Base-by-base conservation (phyloP, 1,139 yeast species). In the Candida sp. region DNA sequence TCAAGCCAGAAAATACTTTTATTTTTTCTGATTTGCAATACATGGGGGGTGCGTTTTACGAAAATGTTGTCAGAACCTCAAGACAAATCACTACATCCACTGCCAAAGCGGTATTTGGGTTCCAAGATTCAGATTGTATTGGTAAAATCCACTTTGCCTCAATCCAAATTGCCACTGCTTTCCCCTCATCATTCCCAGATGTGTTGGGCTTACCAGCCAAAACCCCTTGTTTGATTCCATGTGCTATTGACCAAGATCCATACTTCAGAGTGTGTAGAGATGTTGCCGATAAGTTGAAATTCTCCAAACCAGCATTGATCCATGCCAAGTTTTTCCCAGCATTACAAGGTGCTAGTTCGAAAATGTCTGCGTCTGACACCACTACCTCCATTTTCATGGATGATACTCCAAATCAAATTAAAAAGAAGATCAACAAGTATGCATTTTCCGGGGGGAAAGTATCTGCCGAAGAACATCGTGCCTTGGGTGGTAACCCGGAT, bases 211-310 rank as follows among this genome's bases (percentile, higher is more conserved):
- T 85, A 56, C 90, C 90, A 41, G 74, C 84, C 40, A 85, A 86
- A 66, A 91, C 97, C 1, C 99, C 97, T 47, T 88, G 97, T 68
- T 75, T 95, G 65, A 95, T 95, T 65, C 99, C 99, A 34, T 95
- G 99, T 77, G 99, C 99, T 39, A 95, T 95, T 64, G 99, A 95
- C 64, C 97, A 91, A 72, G 99, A 95, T 66, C 99, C 99, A 33
- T 95, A 95, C 68, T 95, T 95, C 73, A 80, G 99, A 65, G 96
- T 95, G 27, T 88, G 97, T 68, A 80, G 99, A 68, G 99, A 95
- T 63, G 99, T 95, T 50, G 97, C 99, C 22, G 90, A 84, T 60
- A 93, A 91, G 65, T 79, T 95, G 61, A 87, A 86, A 67, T 95
- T 79, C 63, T 73, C 91, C 52, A 95, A 95, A 68, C 99, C 98